Percentiles rank a stretch among this genome's conserved stretches.
Conservation (phyloP, 1,139 yeast species). For the Suhomyces panamericanus region DNA sequence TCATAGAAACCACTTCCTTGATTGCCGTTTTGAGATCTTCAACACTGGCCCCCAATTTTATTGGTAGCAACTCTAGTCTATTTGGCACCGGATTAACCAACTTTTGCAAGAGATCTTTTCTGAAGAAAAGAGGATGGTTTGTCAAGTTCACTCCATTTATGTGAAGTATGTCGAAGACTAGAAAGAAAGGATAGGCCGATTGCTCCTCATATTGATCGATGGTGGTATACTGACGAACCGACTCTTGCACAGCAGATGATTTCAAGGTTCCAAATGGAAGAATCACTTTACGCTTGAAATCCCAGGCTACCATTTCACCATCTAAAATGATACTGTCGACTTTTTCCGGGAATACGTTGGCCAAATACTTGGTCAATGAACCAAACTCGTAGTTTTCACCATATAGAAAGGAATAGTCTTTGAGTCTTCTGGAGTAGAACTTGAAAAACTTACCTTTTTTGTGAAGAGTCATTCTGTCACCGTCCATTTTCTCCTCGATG, state of each 20-base stretch:
- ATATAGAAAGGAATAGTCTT: slow-evolving; percentile 72
- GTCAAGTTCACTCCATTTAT: slow-evolving; percentile 66
- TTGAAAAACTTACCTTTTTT: slow-evolving; percentile 48
- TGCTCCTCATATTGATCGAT: slow-evolving; percentile 40
- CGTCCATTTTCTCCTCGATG: slow-evolving; percentile 92
- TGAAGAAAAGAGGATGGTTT: slow-evolving; percentile 50
- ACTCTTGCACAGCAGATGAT: slow-evolving; percentile 61
- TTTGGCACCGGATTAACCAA: slow-evolving; percentile 51
- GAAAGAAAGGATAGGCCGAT: slow-evolving; percentile 57
- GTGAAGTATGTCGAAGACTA: slow-evolving; percentile 71
- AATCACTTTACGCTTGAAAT: slow-evolving; percentile 55
- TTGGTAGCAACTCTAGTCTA: slow-evolving; percentile 57
- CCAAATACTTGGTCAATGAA: slow-evolving; percentile 57
- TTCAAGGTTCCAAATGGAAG: slow-evolving; percentile 82
- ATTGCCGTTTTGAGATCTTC: slow-evolving; percentile 58
- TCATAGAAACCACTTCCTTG: slow-evolving; percentile 55
- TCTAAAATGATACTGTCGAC: slow-evolving; percentile 64
- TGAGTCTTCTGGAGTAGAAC: slow-evolving; percentile 68
- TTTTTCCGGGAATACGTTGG: slow-evolving; percentile 42
- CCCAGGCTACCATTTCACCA: slow-evolving; percentile 95
- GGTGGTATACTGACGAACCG: slow-evolving; percentile 44
- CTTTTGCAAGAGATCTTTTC: slow-evolving; percentile 53
- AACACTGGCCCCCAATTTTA: slow-evolving; percentile 43
- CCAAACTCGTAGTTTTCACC: slow-evolving; percentile 65
- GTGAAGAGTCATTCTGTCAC: slow-evolving; percentile 84